Conservation (phyloP, 2,329 filamentous ascomycete species). For the Cladophialophora exuberans region DNA sequence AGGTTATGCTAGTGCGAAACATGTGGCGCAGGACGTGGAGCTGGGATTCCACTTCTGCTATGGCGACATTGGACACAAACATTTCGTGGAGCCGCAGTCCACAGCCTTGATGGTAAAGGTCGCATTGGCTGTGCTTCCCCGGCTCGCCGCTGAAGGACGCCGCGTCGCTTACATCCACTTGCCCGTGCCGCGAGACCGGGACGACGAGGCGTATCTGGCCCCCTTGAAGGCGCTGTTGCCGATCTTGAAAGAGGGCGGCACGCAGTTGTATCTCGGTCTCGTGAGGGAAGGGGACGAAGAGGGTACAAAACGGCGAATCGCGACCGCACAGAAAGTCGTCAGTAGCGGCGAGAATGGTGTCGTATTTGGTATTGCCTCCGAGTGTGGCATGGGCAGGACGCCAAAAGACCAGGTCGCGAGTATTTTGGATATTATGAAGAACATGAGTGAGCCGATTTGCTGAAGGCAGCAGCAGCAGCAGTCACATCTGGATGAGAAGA, state of each 20-base stretch:
- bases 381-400: constrained; percentile 37
- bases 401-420: constrained; percentile 31
- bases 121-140: constrained; percentile 38
- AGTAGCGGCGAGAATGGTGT: constrained; percentile 26
- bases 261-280: constrained; percentile 46
- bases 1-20: constrained; percentile 35
- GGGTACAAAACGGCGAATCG: constrained; percentile 44
- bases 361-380: constrained; percentile 45
- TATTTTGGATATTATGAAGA: constrained; percentile 23
- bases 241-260: constrained; percentile 34
- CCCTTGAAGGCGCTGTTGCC: constrained; percentile 38
- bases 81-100: constrained; percentile 50
- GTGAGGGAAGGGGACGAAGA: constrained; percentile 45
- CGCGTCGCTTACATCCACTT: constrained; percentile 48
- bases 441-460: background rate
- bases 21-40: constrained; percentile 42
- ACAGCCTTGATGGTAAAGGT: constrained; percentile 42
- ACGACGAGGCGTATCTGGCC: constrained; percentile 43
- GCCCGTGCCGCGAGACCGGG: constrained; percentile 47
- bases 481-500: background rate
- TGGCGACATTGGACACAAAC: constrained; percentile 49
- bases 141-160: constrained; percentile 30
- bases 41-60: constrained; percentile 55
- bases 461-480: too few relatives aligned
- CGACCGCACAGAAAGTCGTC: constrained; percentile 34